A percentile compares a stretch with the other conserved stretches of the same genome.
phyloP scores from a whole-genome alignment of 179 eudicot species.

The Silene coronaria region DNA sequence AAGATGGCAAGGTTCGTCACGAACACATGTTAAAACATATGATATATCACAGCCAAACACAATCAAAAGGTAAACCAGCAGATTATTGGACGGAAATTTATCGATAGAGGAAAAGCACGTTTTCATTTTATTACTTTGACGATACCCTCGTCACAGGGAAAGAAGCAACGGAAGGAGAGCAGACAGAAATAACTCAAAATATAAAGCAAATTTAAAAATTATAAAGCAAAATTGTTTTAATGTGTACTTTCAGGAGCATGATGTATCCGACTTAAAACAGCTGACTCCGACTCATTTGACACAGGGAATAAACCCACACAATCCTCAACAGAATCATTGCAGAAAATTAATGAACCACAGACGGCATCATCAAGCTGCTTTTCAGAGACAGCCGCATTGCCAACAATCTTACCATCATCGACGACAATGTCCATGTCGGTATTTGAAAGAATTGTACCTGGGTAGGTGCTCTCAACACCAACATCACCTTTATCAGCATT shows the following conservation, averaged over 20 bases:
- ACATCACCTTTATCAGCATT: constrained; percentile 17
- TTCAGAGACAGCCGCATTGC: constrained; percentile 6
- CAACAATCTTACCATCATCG: constrained; percentile 24
- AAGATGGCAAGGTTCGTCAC: too few relatives aligned
- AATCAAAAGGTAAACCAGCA: neutral
- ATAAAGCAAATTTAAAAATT: constrained; percentile 21
- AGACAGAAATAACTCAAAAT: constrained; percentile 23
- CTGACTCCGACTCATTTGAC: constrained; percentile 65
- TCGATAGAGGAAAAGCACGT: neutral
- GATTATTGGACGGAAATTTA: neutral
- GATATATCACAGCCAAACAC: too few relatives aligned
- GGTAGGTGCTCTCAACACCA: constrained; percentile 6
- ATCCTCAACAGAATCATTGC: constrained; percentile 50
- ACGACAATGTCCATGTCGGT: neutral
- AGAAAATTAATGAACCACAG: constrained; percentile 38
- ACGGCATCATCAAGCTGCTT: constrained; percentile 35
- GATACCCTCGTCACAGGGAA: constrained; percentile 19
- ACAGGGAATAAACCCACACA: constrained; percentile 60
- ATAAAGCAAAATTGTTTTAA: constrained; percentile 71
- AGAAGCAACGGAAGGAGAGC: constrained; percentile 12
- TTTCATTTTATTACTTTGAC: constrained; percentile 27
- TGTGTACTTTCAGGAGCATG: constrained; percentile 97
- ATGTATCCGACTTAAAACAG: constrained; percentile 89
- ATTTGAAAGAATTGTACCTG: constrained; percentile 5
- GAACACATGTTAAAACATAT: too few relatives aligned